phyloP scores from a whole-genome alignment of 345 rosid species.

The Eucalyptus sp. region DNA sequence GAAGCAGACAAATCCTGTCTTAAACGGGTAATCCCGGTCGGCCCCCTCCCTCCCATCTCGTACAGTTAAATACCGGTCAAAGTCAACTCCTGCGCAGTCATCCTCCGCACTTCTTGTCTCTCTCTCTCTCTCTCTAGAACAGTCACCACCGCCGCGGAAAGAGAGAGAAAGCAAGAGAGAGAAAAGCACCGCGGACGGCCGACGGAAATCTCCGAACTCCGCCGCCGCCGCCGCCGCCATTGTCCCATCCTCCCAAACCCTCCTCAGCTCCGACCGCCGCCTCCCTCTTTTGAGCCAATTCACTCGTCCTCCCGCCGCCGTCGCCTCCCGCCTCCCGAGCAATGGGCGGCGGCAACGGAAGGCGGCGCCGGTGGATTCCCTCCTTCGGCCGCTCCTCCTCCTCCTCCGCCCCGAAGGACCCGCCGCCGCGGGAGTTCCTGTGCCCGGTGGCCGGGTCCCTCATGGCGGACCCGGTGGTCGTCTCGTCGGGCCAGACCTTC shows the following conservation, averaged over 20 bases:
- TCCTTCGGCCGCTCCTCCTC: constrained; percentile 3
- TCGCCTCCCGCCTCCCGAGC: background rate
- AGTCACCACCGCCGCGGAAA: background rate
- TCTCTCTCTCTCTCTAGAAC: background rate
- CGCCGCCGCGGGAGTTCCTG: constrained; percentile 46
- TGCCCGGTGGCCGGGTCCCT: constrained; percentile 56
- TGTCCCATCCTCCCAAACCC: background rate
- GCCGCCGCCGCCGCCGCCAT: background rate
- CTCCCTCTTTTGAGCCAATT: background rate
- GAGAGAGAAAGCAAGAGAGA: background rate
- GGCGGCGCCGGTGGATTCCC: constrained; percentile 39
- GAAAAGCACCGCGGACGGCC: background rate
- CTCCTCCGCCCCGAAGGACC: background rate
- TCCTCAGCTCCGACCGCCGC: background rate
- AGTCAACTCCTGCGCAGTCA: background rate
- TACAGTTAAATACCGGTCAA: background rate
- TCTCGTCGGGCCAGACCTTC: constrained; percentile 81
- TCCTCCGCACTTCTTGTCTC: background rate
- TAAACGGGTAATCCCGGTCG: background rate
- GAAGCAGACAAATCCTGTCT: background rate
- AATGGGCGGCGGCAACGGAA: background rate
- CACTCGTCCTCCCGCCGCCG: background rate
- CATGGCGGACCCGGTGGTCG: constrained; percentile 81
- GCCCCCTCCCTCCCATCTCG: background rate
- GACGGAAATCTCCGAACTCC: background rate